Base-by-base conservation (phyloP, 345 rosid genomes). In the Populus nigra region DNA sequence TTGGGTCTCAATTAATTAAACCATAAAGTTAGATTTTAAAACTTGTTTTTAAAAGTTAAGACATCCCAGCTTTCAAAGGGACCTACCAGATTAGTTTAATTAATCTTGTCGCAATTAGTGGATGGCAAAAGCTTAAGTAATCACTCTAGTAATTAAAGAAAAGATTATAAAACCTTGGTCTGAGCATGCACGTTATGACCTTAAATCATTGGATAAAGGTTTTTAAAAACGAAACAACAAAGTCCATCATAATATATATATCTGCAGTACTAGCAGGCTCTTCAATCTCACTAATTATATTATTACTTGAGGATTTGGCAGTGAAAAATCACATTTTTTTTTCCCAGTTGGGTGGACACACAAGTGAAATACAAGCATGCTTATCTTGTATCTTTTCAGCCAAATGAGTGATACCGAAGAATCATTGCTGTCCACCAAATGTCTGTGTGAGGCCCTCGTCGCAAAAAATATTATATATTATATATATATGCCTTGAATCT, bases 21-120 rank as follows among this genome's bases (percentile, higher is more conserved):
- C 84, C 84, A 71, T 81, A 86, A 85, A 82, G 83, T 74, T 66
- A 2, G 41, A 33, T 74, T 79, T 78, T 23, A 66, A 82, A 80
- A 73, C 79, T 68, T 78, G 88, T 73, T 84, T 85, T 83, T 84
- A 82, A 83, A 86, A 84, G 86, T 79, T 76, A 72, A 73, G 85
- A 84, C 85, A 85, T 41, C 79, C 77, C 77, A 76, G 27, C 85
- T 78, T 79, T 81, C 63, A 62, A 41, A 76, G 84, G 79, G 82
- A 17, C 86, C 87, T 73, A 79, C 83, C 36, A 20, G 8, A 18
- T 23, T 43, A 27, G 73, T 12, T 70, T 55, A 73, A 72, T 79
- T 76, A 59, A 57, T 57, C 53, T 43, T 9, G 59, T 36, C 71
- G 13, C 47, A 16, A 73, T 78, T 81, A 69, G 35, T 53, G 77